Percentiles rank a stretch among this genome's conserved stretches.
These are phyloP conservation scores for Fonsecaea erecta DNA, from an alignment of 2,329 filamentous ascomycete genomes.

Conservation along the genomic window DNA sequence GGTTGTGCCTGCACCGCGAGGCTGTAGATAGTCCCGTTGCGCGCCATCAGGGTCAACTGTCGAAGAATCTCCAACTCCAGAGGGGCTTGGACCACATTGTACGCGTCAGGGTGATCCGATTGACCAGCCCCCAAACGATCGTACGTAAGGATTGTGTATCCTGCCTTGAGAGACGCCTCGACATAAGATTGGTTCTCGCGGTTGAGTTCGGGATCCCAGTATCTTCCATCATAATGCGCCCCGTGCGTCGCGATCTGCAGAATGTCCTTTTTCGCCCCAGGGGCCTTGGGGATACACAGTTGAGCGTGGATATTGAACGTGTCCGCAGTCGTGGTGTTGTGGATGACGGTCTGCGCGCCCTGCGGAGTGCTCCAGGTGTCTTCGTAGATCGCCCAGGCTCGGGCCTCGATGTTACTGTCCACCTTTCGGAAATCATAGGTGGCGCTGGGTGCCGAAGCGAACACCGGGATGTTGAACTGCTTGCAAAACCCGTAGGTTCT, in stretches of 20 bases:
- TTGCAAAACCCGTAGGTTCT: slow-evolving; percentile 21
- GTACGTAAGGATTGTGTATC: slow-evolving; percentile 49
- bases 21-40: slow-evolving; percentile 41
- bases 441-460: slow-evolving; percentile 18
- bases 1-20: slow-evolving; percentile 25
- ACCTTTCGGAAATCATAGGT: slow-evolving; percentile 29
- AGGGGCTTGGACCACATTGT: slow-evolving; percentile 47
- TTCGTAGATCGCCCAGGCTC: slow-evolving; percentile 28
- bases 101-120: slow-evolving; percentile 46
- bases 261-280: slow-evolving; percentile 21
- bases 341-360: slow-evolving; percentile 11
- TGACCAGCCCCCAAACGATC: slow-evolving; percentile 46
- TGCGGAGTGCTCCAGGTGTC: slow-evolving; percentile 30
- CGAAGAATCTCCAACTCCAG: slow-evolving; percentile 48
- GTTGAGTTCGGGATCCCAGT: slow-evolving; percentile 43
- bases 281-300: slow-evolving; percentile 28
- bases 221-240: slow-evolving; percentile 27
- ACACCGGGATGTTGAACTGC: slow-evolving; percentile 29
- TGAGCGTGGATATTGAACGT: slow-evolving; percentile 36
- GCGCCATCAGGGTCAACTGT: slow-evolving; percentile 45
- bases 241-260: slow-evolving; percentile 36
- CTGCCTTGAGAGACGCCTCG: slow-evolving; percentile 42
- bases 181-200: slow-evolving; percentile 46
- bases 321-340: slow-evolving; percentile 34
- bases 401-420: slow-evolving; percentile 27